Evolutionary conservation across 306 rosid species (phyloP), one percentile per base, ranked within the genome.

Genomic region (Cercis canadensis): DNA sequence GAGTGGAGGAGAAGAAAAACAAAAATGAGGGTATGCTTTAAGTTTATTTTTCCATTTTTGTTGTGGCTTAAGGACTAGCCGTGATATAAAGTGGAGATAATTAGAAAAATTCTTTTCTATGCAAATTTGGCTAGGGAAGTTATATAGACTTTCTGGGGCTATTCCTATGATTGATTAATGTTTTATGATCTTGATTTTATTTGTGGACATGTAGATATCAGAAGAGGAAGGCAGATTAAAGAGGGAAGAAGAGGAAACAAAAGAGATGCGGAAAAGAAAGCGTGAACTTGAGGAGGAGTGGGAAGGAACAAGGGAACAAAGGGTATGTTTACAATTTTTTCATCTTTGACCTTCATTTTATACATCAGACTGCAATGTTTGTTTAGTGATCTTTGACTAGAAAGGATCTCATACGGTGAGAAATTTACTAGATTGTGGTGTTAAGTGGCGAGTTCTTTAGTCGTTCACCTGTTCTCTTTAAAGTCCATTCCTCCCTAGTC

Each of bases 221-320:
- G 99, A 95, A 80, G 99, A 95, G 89, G 97, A 91, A 83, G 99
- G 99, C 69, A 85, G 99, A 83, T 84, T 91, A 85, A 95, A 95
- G 84, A 89, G 80, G 76, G 97, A 89, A 19, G 99, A 91, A 82
- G 99, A 91, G 84, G 97, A 95, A 68, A 83, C 87, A 51, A 95
- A 91, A 73, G 99, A 95, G 82, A 89, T 95, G 95, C 91, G 96
- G 99, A 95, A 95, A 79, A 89, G 94, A 81, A 95, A 91, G 87
- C 96, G 97, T 34, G 97, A 95, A 67, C 97, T 89, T 49, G 97
- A 95, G 81, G 99, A 92, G 83, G 89, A 89, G 74, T 95, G 99
- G 99, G 99, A 95, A 89, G 96, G 97, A 80, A 95, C 99, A 56
- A 85, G 99, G 82, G 99, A 95, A 71, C 16, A 91, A 53, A 80